Conservation (phyloP, 495 filamentous ascomycete genomes). For the Trichocladium antarcticum region DNA sequence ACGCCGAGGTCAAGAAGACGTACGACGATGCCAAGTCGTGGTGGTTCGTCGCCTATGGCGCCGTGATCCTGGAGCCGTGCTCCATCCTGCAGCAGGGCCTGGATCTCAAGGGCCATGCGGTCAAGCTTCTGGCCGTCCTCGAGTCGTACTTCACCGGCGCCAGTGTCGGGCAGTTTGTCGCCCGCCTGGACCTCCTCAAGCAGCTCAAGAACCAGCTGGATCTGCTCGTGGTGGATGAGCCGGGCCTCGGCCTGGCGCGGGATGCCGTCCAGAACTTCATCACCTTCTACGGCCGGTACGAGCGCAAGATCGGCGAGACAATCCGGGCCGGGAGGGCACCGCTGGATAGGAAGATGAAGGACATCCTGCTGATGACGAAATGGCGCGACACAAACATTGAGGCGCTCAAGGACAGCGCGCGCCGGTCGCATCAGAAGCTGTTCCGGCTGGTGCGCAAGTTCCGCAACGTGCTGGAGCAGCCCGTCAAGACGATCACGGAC, state of each 20-base stretch:
- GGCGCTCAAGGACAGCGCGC: conserved; percentile 74
- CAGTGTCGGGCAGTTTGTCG: conserved; percentile 65
- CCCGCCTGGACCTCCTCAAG: conserved; percentile 59
- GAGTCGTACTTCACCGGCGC: conserved; percentile 64
- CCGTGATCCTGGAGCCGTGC: conserved; percentile 63
- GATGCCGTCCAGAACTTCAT: conserved; percentile 69
- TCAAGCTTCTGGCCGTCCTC: conserved; percentile 57
- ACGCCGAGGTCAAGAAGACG: conserved; percentile 66
- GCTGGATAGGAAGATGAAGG: conserved; percentile 77
- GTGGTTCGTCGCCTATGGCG: conserved; percentile 96
- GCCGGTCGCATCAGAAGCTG: conserved; percentile 80
- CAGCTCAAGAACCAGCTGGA: conserved; percentile 57
- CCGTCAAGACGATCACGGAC: conserved; percentile 52
- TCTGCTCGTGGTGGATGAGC: conserved; percentile 44
- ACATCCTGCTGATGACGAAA: conserved; percentile 75
- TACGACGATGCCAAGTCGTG: conserved; percentile 68
- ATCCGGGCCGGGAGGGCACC: conserved; percentile 51
- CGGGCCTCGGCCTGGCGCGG: conserved; percentile 40
- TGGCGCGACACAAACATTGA: conserved; percentile 97
- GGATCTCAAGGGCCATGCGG: conserved; percentile 50
- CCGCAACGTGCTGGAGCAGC: conserved; percentile 58
- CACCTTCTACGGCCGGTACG: conserved; percentile 56
- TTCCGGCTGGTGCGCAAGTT: conserved; percentile 88
- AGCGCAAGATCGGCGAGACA: conserved; percentile 47
- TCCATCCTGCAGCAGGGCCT: conserved; percentile 44